Evolutionary conservation across 257 asterid genomes (phyloP), one percentile per base, ranked within the genome.

Genomic region (Parsonsia alboflavescens): DNA sequence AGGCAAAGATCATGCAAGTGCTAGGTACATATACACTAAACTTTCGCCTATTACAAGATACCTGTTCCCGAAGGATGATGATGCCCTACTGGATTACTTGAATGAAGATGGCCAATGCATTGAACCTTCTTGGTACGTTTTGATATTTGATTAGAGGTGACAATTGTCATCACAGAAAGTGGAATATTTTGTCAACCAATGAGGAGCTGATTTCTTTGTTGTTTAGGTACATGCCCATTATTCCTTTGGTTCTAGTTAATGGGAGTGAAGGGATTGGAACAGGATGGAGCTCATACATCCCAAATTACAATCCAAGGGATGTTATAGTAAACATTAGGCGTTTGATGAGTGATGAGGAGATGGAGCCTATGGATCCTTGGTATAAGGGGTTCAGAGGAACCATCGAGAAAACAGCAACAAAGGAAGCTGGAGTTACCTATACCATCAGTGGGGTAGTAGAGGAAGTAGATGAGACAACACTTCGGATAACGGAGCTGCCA

Each of bases 191-290:
- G 39, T 74, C 4, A 11, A 71, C 56, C 24, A 61, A 48, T 70
- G 42, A 74, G 46, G 10, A 68, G 56, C 67, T 84, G 73, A 70
- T 71, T 74, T 57, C 68, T 64, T 36, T 71, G 7, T 74, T 36
- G 54, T 75, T 41, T 66, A 92, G 99, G 99, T 95, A 90, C 68
- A 81, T 89, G 62, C 99, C 99, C 2, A 86, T 84, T 75, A 89
- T 95, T 75, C 99, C 99, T 16, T 70, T 77, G 86, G 98, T 92
- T 73, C 82, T 95, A n/a, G 96, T 95, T 30, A 95, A 95, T 83
- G 99, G 99, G 48, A 90, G 99, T 85, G 99, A 95, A 87, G 99
- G 99, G 70, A 95, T 95, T 59, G 99, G 99, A 65, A 92, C 99
- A 24, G 97, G 97, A 58, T 95, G 99, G 99, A 95, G 99, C 82